A percentile compares a stretch with the other conserved stretches of the same genome.
Conservation (phyloP, 768 basidiomycete genomes). For the Lactarius vividus region DNA sequence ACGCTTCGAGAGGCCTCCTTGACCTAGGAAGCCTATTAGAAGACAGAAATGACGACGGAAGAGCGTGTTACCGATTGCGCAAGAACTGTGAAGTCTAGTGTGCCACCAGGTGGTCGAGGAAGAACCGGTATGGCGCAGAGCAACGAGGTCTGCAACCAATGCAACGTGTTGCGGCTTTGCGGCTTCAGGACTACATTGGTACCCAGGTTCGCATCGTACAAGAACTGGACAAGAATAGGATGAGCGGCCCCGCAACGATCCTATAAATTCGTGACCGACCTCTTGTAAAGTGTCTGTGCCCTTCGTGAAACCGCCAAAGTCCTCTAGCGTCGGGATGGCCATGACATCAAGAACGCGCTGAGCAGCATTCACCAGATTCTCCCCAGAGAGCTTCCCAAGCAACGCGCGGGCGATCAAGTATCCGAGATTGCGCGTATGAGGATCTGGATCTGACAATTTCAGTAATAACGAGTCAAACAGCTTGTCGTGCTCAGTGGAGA, state of each 20-base stretch:
- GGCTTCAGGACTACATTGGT: conserved; percentile 58
- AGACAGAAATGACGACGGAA: background rate
- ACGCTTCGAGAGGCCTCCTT: conserved; percentile 30
- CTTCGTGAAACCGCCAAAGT: conserved; percentile 39
- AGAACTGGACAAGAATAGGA: conserved; percentile 38
- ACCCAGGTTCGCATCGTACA: conserved; percentile 45
- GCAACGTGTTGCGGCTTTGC: conserved; percentile 51
- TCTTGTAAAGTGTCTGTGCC: conserved; percentile 33
- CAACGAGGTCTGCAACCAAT: conserved; percentile 57
- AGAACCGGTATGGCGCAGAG: conserved; percentile 51
- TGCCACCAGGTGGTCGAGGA: conserved; percentile 40
- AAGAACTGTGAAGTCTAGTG: conserved; percentile 51
- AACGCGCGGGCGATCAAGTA: conserved; percentile 65
- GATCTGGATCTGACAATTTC: conserved; percentile 48
- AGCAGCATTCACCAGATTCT: conserved; percentile 56
- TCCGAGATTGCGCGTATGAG: conserved; percentile 55
- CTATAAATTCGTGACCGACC: conserved; percentile 28
- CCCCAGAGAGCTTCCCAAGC: conserved; percentile 52
- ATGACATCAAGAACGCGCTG: conserved; percentile 47
- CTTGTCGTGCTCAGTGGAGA: conserved; percentile 43
- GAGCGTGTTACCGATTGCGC: conserved; percentile 15
- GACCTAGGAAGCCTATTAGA: conserved; percentile 2
- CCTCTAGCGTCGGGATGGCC: conserved; percentile 44
- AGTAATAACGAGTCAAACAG: conserved; percentile 50
- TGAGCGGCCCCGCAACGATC: background rate